Percentiles rank a stretch among this genome's conserved stretches.
Evolutionary conservation across 2,329 filamentous ascomycete species (phyloP).

Genomic region (Cladosporium sp.): DNA sequence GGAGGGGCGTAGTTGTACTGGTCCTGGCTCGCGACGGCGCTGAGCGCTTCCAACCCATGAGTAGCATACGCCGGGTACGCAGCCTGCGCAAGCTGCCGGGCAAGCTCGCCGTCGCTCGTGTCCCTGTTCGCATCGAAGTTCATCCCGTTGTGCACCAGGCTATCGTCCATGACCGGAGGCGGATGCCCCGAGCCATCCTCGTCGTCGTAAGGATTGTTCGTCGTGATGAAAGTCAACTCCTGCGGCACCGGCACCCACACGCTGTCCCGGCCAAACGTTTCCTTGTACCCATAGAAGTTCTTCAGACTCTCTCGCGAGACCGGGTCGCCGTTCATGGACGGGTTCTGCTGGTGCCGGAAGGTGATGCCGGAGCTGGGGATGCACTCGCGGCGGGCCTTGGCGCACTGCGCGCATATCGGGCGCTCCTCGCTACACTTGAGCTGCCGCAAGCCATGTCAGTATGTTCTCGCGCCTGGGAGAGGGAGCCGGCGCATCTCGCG

Average conservation of each 20-base stretch:
- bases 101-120: slow-evolving; percentile 10
- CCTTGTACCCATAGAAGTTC: slow-evolving; percentile 60
- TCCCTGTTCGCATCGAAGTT: slow-evolving; percentile 7
- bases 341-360: slow-evolving; percentile 64
- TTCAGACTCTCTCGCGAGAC: slow-evolving; percentile 45
- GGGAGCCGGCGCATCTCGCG: not conserved
- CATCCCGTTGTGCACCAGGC: slow-evolving; percentile 13
- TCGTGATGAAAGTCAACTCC: slow-evolving; percentile 56
- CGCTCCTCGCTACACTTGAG: slow-evolving; percentile 60
- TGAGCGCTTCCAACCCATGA: slow-evolving; percentile 50
- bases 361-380: slow-evolving; percentile 57
- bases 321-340: slow-evolving; percentile 55
- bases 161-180: not conserved
- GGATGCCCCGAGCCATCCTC: slow-evolving; percentile 16
- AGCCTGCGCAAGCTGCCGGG: slow-evolving; percentile 13
- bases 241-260: slow-evolving; percentile 59
- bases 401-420: slow-evolving; percentile 55
- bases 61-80: slow-evolving; percentile 29
- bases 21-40: slow-evolving; percentile 44
- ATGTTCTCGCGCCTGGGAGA: not conserved
- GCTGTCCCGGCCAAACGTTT: slow-evolving; percentile 55
- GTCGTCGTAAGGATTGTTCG: slow-evolving; percentile 56
- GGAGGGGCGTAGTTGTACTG: slow-evolving; percentile 32
- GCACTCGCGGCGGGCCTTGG: slow-evolving; percentile 55
- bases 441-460: slow-evolving; percentile 27